phyloP scores from a whole-genome alignment of 352 stramenopile species.

The Globisporangium viniferum region DNA sequence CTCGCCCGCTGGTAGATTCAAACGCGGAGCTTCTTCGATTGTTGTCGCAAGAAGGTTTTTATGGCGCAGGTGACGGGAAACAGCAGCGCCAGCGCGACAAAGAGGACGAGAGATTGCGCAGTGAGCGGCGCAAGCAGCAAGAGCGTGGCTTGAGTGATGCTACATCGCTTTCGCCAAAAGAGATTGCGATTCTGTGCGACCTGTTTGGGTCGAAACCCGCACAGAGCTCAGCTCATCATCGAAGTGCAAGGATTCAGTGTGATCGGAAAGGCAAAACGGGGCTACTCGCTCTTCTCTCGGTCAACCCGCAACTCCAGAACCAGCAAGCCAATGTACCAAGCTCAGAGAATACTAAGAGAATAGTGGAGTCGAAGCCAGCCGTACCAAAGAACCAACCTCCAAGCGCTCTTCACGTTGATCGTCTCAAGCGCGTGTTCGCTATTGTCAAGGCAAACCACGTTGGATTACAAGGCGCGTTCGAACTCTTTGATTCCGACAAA shows the following conservation, averaged over 20 bases:
- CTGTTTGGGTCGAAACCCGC: conserved; percentile 37
- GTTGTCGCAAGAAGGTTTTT: conserved; percentile 64
- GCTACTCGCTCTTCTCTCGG: conserved; percentile 50
- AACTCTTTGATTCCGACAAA: conserved; percentile 37
- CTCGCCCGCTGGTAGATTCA: conserved; percentile 63
- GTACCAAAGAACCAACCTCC: not conserved
- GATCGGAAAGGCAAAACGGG: conserved; percentile 43
- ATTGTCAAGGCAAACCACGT: conserved; percentile 31
- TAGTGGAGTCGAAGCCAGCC: not conserved
- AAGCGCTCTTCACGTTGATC: conserved; percentile 22
- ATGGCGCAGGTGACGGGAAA: conserved; percentile 19
- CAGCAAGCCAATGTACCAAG: not conserved
- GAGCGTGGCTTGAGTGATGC: conserved; percentile 29
- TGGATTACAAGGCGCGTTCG: conserved; percentile 34
- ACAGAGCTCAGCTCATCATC: conserved; percentile 9
- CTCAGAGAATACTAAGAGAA: not conserved
- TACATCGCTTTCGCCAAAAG: conserved; percentile 50
- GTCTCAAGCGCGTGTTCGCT: conserved; percentile 37
- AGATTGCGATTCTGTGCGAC: conserved; percentile 65
- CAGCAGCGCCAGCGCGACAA: not conserved
- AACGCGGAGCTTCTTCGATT: conserved; percentile 69
- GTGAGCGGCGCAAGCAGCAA: conserved; percentile 20
- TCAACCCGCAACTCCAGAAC: conserved; percentile 22
- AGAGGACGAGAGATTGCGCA: not conserved
- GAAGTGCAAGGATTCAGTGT: conserved; percentile 48